Evolutionary conservation across 805 yeast species (phyloP), one percentile per base, ranked within the genome.

Genomic region (Wickerhamiella sergipiensis): DNA sequence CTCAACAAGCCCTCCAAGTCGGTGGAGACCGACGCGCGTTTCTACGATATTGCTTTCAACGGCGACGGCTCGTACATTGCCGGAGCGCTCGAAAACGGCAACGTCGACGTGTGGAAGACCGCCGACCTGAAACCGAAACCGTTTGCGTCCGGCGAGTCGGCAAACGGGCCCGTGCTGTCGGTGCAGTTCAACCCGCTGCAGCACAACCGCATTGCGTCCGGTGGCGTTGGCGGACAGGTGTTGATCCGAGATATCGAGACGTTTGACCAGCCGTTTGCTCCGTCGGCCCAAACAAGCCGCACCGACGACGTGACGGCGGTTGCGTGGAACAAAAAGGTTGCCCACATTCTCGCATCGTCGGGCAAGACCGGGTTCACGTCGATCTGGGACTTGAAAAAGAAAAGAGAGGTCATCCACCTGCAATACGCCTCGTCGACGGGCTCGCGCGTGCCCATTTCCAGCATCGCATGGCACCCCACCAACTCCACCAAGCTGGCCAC

Each of bases 381-480:
- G 1, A 81, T 92, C 57, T 92, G 97, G 97, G 97, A 92, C 68
- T 72, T 89, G 57, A 85, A 84, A 62, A 80, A 88, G 42, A 83
- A 81, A 64, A 78, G 86, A 61, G 97, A 90, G 68, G 95, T 90
- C 22, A 71, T 92, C 54, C 95, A 87, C 65, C 74, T 92, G 64
- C 76, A 80, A 51, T 85, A 86, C 66, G 71, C 80, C 21, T 69
- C 77, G 12, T 59, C 64, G 19, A 65, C 72, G 3, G 64, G 71
- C 26, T 47, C 52, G 38, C 77, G 83, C 61, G 82, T 88, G 22
- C 82, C 81, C 51, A 75, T 90, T 48, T 79, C 94, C 36, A 76
- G 77, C 53, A 94, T 92, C 13, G 87, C 83, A 52, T 92, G 99
- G 99, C 97, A 92, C 66, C 98, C 99, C 51, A 69, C 76, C 44